A percentile compares a stretch with the other conserved stretches of the same genome.
Conservation (phyloP, 129 eudicot genomes). For the Sambucus nigra region DNA sequence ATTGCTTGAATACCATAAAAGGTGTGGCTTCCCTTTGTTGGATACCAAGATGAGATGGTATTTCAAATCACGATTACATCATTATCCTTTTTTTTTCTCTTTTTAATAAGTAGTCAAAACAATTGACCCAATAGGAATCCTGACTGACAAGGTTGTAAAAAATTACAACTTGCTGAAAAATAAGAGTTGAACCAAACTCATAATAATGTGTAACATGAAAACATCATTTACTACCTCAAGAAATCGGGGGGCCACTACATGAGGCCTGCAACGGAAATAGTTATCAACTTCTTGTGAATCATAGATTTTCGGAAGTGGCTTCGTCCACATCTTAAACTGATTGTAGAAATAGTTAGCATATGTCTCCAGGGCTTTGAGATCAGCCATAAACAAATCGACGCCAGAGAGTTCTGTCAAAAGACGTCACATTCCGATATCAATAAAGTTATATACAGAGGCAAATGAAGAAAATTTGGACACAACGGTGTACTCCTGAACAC, state of each 20-base stretch:
- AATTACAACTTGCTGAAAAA: too few relatives aligned
- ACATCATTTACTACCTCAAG: slow-evolving; percentile 51
- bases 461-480: background rate
- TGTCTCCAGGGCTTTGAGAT: slow-evolving; percentile 80
- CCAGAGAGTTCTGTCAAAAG: slow-evolving; percentile 73
- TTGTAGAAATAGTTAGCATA: slow-evolving; percentile 55
- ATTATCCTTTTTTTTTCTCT: too few relatives aligned
- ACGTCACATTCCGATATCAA: slow-evolving; percentile 11
- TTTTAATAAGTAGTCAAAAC: too few relatives aligned
- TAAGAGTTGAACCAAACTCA: too few relatives aligned
- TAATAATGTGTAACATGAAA: background rate
- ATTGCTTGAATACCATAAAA: too few relatives aligned
- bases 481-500: background rate
- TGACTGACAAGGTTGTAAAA: slow-evolving; percentile 5
- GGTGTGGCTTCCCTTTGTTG: too few relatives aligned
- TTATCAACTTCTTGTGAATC: slow-evolving; percentile 55
- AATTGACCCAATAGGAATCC: slow-evolving; percentile 4
- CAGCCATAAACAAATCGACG: slow-evolving; percentile 69
- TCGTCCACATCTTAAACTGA: slow-evolving; percentile 71
- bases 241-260: slow-evolving; percentile 77
- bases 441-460: slow-evolving; percentile 1
- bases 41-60: too few relatives aligned
- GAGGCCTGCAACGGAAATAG: slow-evolving; percentile 90
- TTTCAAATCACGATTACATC: too few relatives aligned
- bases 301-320: slow-evolving; percentile 89